phyloP scores from a whole-genome alignment of 2,329 filamentous ascomycete species.

The Aureobasidium sp. region DNA sequence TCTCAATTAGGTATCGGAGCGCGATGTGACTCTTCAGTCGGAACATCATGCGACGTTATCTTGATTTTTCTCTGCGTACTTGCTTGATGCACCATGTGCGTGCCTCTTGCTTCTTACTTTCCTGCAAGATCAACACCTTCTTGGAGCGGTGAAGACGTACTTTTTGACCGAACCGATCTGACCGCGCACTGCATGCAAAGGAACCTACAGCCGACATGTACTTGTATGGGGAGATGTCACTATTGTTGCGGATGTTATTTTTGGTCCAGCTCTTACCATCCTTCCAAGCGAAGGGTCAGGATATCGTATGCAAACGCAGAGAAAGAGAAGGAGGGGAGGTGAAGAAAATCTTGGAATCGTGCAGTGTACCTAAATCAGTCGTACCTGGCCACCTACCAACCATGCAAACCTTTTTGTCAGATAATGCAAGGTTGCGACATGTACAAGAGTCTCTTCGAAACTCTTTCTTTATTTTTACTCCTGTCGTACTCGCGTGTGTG shows the following conservation, averaged over 20 bases:
- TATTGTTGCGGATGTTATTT: not conserved
- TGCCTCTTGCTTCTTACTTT: not conserved
- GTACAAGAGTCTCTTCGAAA: not conserved
- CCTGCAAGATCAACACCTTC: not conserved
- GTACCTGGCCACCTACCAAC: not conserved
- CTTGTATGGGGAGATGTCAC: not conserved
- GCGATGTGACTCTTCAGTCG: too few relatives aligned
- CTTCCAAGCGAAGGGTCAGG: not conserved
- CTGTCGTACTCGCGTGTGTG: not conserved
- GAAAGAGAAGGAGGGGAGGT: not conserved
- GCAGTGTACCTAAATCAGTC: conserved; percentile 5
- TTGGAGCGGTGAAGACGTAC: not conserved
- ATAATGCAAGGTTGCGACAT: not conserved
- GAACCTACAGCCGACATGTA: not conserved
- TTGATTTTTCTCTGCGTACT: not conserved
- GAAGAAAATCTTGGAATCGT: not conserved
- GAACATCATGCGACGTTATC: too few relatives aligned
- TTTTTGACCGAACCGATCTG: not conserved
- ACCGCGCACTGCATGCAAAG: not conserved
- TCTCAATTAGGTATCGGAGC: too few relatives aligned
- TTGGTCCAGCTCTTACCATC: not conserved
- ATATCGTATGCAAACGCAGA: not conserved
- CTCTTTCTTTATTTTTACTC: not conserved
- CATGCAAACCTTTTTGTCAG: not conserved
- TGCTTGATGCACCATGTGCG: conserved; percentile 1